A percentile compares a stretch with the other conserved stretches of the same genome.
Evolutionary conservation across 176 grass and related monocot genomes (phyloP).

Genomic region (Triticum aestivum): DNA sequence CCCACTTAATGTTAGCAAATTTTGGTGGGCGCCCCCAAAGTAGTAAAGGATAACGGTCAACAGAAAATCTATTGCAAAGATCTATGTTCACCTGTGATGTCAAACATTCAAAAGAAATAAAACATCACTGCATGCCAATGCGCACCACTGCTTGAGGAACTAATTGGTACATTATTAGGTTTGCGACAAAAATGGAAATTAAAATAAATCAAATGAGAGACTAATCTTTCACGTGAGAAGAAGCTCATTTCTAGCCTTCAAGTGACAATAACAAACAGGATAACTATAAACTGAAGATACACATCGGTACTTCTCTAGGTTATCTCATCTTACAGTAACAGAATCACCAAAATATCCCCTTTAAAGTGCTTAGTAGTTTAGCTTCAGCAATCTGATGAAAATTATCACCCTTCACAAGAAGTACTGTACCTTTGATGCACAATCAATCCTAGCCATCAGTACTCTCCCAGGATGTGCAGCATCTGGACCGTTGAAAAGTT

Average conservation of each 20-base stretch:
- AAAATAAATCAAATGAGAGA: not conserved
- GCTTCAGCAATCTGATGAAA: not conserved
- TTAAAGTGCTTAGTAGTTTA: not conserved
- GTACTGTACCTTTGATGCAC: constrained; percentile 83
- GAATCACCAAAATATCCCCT: not conserved
- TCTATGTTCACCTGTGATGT: constrained; percentile 80
- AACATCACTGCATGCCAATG: constrained; percentile 4
- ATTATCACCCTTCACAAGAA: not conserved
- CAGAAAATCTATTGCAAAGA: constrained; percentile 88
- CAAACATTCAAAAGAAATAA: constrained; percentile 62
- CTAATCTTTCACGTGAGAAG: not conserved
- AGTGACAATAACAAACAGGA: not conserved
- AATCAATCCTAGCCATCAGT: constrained; percentile 91
- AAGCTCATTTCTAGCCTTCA: not conserved
- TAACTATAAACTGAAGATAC: not conserved
- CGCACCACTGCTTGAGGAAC: not conserved
- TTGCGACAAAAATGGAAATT: not conserved
- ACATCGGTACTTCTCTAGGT: not conserved
- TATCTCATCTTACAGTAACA: not conserved
- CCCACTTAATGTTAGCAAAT: constrained; percentile 61
- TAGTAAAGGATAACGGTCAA: constrained; percentile 80
- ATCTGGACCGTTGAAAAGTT: constrained; percentile 86
- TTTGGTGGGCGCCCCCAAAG: constrained; percentile 75
- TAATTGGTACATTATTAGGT: too few species aligned
- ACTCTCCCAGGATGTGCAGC: constrained; percentile 81